Evolutionary conservation across 352 stramenopile genomes (phyloP).

Genomic region (Pythium insidiosum): DNA sequence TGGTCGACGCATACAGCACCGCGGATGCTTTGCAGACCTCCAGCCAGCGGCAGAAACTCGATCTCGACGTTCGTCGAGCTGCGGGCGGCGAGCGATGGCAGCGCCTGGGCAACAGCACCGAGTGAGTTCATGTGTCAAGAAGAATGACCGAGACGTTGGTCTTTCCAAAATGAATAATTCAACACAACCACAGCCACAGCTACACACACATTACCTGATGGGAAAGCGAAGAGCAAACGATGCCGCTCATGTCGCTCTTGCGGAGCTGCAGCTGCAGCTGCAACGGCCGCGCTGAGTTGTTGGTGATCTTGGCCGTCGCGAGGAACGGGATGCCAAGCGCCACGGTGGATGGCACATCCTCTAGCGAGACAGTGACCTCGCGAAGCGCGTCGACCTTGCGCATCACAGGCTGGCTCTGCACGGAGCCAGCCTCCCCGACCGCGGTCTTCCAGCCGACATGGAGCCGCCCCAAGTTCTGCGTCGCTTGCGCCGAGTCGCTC

Average conservation of each 20-base stretch:
- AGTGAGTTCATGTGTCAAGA: too few species aligned
- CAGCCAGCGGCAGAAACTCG: conserved; percentile 58
- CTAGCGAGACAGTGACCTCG: conserved; percentile 39
- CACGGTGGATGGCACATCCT: conserved; percentile 39
- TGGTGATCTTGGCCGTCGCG: conserved; percentile 40
- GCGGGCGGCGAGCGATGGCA: too few species aligned
- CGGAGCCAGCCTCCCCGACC: conserved; percentile 68
- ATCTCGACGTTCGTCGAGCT: too few species aligned
- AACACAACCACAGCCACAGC: too few species aligned
- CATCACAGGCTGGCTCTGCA: conserved; percentile 77
- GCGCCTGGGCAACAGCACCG: too few species aligned
- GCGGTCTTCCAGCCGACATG: conserved; percentile 80
- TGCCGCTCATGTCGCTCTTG: conserved; percentile 54
- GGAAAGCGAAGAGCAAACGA: conserved; percentile 65
- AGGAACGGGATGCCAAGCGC: conserved; percentile 45
- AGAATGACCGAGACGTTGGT: too few species aligned
- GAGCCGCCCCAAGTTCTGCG: conserved; percentile 60
- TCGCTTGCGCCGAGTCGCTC: too few species aligned
- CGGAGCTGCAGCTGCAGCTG: conserved; percentile 76
- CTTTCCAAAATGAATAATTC: background rate
- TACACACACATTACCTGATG: conserved; percentile 76
- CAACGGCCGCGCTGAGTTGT: conserved; percentile 50
- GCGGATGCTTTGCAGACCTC: conserved; percentile 52
- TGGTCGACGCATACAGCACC: conserved; percentile 66
- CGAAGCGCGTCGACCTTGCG: conserved; percentile 31